phyloP scores from a whole-genome alignment of 1,284 basidiomycete species.

The Gomphus sp. region DNA sequence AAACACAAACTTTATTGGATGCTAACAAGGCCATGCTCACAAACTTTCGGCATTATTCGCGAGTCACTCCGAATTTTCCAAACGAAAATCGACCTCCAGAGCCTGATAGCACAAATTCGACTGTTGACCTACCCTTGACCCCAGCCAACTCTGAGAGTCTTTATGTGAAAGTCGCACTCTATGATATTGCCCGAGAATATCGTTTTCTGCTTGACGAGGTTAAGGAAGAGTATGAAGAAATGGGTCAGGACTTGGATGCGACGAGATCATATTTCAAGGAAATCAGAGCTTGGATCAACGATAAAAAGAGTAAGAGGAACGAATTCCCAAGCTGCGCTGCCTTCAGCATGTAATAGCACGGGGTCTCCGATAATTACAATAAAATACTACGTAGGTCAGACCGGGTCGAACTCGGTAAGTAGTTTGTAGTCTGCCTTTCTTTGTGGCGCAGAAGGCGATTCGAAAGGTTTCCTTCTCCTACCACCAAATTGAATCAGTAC shows the following conservation, averaged over 20 bases:
- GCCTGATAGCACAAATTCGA: neutral
- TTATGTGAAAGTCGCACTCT: slow-evolving; percentile 52
- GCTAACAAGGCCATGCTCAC: neutral
- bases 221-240: slow-evolving; percentile 56
- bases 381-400: slow-evolving; percentile 8
- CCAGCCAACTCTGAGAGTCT: slow-evolving; percentile 27
- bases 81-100: neutral
- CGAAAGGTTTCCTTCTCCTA: slow-evolving; percentile 67
- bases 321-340: neutral
- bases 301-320: neutral
- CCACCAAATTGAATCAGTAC: neutral
- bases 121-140: neutral
- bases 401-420: slow-evolving; percentile 32
- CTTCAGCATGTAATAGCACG: neutral
- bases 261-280: slow-evolving; percentile 53
- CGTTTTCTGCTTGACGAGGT: slow-evolving; percentile 66
- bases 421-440: slow-evolving; percentile 58
- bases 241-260: slow-evolving; percentile 53
- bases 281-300: slow-evolving; percentile 35
- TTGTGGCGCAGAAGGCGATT: slow-evolving; percentile 68
- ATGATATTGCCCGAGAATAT: slow-evolving; percentile 52
- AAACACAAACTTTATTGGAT: slow-evolving; percentile 10
- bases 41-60: neutral
- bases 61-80: neutral
- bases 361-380: neutral